Percentiles rank a stretch among this genome's conserved stretches.
Conservation (phyloP, 495 filamentous ascomycete genomes). For the Penicillium goetzii region DNA sequence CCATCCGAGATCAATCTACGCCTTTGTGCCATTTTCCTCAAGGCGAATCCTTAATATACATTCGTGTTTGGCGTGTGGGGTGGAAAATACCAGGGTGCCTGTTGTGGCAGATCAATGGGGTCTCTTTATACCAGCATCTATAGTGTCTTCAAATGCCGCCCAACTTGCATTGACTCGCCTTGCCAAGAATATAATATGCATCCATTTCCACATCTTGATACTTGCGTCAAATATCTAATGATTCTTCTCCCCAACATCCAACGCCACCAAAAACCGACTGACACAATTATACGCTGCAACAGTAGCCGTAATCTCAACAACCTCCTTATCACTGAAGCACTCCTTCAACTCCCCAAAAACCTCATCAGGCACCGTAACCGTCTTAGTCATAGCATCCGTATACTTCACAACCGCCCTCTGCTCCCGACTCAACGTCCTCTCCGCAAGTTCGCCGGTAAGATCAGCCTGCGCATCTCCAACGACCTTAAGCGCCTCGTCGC, state of each 20-base stretch:
- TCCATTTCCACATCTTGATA: not conserved
- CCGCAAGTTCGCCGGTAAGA: constrained; percentile 17
- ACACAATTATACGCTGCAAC: constrained; percentile 88
- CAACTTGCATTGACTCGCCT: not conserved
- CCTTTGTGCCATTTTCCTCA: not conserved
- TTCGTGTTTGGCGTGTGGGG: not conserved
- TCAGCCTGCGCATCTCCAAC: constrained; percentile 39
- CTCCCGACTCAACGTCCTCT: constrained; percentile 51
- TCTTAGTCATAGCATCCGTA: constrained; percentile 75
- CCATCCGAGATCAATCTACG: not conserved
- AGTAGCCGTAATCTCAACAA: constrained; percentile 79
- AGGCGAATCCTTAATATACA: not conserved
- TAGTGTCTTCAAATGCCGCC: not conserved
- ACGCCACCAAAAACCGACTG: constrained; percentile 78
- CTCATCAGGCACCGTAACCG: constrained; percentile 62
- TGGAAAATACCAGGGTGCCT: not conserved
- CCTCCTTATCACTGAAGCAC: constrained; percentile 65
- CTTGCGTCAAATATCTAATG: constrained; percentile 12
- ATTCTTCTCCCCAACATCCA: constrained; percentile 74
- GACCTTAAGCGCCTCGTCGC: constrained; percentile 50
- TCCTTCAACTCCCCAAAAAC: constrained; percentile 63
- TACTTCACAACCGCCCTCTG: constrained; percentile 71
- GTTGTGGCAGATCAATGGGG: not conserved
- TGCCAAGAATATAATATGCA: not conserved
- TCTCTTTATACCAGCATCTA: not conserved